phyloP scores from a whole-genome alignment of 2,329 filamentous ascomycete genomes.

The Xylaria sp. region DNA sequence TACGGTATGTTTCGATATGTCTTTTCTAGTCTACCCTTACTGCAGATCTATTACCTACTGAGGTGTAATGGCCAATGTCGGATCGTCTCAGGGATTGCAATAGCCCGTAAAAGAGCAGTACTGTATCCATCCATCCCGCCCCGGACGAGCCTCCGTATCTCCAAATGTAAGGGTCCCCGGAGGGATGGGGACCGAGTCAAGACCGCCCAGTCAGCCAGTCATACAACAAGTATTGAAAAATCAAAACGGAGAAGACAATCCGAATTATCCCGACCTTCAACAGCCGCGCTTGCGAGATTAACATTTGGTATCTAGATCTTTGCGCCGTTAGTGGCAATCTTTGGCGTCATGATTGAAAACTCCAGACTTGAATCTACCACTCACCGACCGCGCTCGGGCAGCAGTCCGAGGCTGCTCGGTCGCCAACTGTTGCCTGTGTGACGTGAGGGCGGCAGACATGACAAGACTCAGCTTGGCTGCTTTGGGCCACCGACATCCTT shows the following conservation, averaged over 20 bases:
- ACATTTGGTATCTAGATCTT: background rate
- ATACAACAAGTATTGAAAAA: too few relatives aligned
- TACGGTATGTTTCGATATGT: background rate
- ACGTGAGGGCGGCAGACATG: conserved; percentile 5
- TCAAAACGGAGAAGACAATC: background rate
- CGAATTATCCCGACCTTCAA: conserved; percentile 19
- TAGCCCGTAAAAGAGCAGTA: background rate
- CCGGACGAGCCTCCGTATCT: too few relatives aligned
- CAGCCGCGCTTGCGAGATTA: background rate
- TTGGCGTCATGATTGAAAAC: conserved; percentile 3
- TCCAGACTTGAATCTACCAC: background rate
- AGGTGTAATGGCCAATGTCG: background rate
- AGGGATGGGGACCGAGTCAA: conserved; percentile 14
- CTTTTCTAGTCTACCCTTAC: background rate
- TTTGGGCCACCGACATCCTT: conserved; percentile 10
- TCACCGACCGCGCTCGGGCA: conserved; percentile 24
- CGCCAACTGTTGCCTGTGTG: conserved; percentile 34
- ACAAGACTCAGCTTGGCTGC: conserved; percentile 25
- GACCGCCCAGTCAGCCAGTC: background rate
- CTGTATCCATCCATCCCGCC: background rate
- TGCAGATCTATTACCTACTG: background rate
- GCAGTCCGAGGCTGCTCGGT: conserved; percentile 13
- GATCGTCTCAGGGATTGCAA: conserved; percentile 24
- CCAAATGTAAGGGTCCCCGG: too few relatives aligned
- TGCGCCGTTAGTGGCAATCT: background rate